Base-by-base conservation (phyloP, 768 basidiomycete genomes). In the Tricholoma bakamatsutake region DNA sequence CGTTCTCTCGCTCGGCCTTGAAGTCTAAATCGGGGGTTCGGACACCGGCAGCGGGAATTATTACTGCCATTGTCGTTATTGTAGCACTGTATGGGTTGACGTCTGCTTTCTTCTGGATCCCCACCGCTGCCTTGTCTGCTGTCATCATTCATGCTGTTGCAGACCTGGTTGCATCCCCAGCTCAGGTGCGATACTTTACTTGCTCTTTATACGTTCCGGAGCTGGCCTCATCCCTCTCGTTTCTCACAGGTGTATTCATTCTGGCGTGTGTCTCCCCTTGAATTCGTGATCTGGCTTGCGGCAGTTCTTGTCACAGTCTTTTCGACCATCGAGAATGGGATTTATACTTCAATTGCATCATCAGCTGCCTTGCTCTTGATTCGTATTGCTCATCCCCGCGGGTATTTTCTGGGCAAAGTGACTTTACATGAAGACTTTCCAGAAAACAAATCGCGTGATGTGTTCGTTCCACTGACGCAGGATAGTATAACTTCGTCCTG, bases 11-110 rank as follows among this genome's bases (percentile, higher is more conserved):
- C n/a, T 90, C 94, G 2, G 97, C 97, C 2, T 76, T 99, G 66
- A 94, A 97, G 72, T 85, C 90, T 30, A 98, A 96, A 70, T 95
- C 92, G 0, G 97, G 97, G 48, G 96, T 98, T n/a, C 84, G 96
- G 52, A 98, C 97, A 2, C 97, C 97, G 7, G 78, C 87, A 9
- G 93, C 90, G 10, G 97, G 97, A 55, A 78, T 94, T 56, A 67
- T 89, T 61, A 88, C 93, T 18, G 87, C 91, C 27, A 68, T 96
- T 35, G 85, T 95, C 45, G 96, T 98, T 61, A 79, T 98, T 55
- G 87, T 98, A 56, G 93, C 97, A 0, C 74, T 99, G 8, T 99
- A 99, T 68, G 96, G 94, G 37, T 79, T 98, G 40, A 96, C 96
- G 0, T 82, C 84, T 21, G 93, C 93, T 35, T 96, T 95, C 81